phyloP scores from a whole-genome alignment of 805 yeast genomes.

The Candida suzukii region DNA sequence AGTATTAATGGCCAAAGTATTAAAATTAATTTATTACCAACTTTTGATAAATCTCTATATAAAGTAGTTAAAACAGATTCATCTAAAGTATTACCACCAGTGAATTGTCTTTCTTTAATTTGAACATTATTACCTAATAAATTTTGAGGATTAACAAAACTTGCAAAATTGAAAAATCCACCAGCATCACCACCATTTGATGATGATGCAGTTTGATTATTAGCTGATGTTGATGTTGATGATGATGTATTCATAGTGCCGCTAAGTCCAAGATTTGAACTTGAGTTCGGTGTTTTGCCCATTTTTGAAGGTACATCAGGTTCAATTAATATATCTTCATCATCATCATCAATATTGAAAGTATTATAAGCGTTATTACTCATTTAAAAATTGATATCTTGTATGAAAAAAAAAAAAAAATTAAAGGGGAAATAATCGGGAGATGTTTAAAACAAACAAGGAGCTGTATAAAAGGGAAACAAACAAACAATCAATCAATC shows the following conservation, averaged over 20 bases:
- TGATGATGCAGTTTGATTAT: not conserved
- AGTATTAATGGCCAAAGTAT: conserved; percentile 31
- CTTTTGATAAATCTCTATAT: conserved; percentile 24
- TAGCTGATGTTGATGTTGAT: conserved; percentile 3
- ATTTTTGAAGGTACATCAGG: conserved; percentile 21
- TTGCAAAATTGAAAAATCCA: conserved; percentile 21
- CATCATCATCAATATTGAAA: conserved; percentile 23
- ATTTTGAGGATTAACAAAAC: conserved; percentile 26
- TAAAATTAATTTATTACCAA: conserved; percentile 27
- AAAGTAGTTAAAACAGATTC: conserved; percentile 47
- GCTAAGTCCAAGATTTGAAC: not conserved
- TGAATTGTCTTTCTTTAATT: conserved; percentile 40
- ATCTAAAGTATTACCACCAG: conserved; percentile 53
- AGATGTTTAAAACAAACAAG: too few species aligned
- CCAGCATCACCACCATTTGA: not conserved
- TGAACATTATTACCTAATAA: conserved; percentile 18
- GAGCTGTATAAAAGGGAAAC: too few species aligned
- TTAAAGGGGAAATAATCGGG: too few species aligned
- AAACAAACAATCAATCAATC: too few species aligned
- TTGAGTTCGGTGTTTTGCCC: not conserved
- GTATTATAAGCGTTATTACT: conserved; percentile 7
- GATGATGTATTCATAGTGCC: not conserved
- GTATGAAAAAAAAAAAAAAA: not conserved
- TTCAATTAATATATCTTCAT: conserved; percentile 23
- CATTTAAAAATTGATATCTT: conserved; percentile 2